Evolutionary conservation across 1,284 basidiomycete genomes (phyloP), one percentile per base, ranked within the genome.

Genomic region (Leccinum huronense): DNA sequence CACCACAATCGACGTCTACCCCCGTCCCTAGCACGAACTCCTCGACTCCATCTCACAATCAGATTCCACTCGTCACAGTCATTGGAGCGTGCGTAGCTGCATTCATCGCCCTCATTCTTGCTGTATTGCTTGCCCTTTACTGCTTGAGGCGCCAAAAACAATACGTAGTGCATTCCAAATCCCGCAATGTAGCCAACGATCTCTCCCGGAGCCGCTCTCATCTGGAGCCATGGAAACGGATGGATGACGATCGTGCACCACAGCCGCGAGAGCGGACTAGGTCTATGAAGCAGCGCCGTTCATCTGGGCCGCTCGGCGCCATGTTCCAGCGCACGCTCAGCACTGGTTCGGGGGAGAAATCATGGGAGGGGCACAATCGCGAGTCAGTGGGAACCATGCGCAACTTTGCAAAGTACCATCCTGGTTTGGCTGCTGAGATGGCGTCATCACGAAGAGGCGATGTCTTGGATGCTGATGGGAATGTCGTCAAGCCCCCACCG

Each of bases 311-410:
- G 67, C 80, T 86, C 6, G 73, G 73, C 53, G 82, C 80, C 51
- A 86, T 90, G 86, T 90, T 89, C 79, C 85, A 88, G 10, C 75
- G 72, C 53, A 64, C 73, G 5, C 63, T 57, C 13, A 77, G 74
- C 58, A 70, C 62, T 30, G 31, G 31, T 5, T 75, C 73, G 30
- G 74, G 42, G 3, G 73, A 73, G 74, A 89, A 88, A 70, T 80
- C 81, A 1, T 76, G 73, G 6, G 70, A 75, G 62, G 53, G 66
- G 40, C 63, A 72, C 63, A 64, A 69, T 65, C 64, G 74, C 11
- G 76, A 74, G 33, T 74, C 75, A 3, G 61, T 75, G 3, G 71
- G 74, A 14, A 73, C 73, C 6, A 74, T 75, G 74, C 75, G 66
- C 36, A 64, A 75, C 57, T 76, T 75, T 58, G 68, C 75, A 58